Base-by-base conservation (phyloP, 108 stramenopile genomes). In the Nannochloropsis gaditana region DNA sequence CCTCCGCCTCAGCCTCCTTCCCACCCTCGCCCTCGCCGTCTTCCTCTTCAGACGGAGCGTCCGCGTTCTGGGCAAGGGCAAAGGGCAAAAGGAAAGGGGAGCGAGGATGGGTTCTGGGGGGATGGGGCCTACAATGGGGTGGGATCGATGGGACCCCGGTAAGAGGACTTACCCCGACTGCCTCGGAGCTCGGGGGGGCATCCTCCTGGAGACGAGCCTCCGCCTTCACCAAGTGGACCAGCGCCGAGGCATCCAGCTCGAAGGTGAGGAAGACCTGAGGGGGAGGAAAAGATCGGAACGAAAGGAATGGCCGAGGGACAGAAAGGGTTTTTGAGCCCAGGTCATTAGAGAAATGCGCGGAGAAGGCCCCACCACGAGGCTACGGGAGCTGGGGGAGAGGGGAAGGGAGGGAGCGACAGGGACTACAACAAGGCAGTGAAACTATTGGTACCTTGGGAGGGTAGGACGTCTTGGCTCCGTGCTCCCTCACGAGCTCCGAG, bases 31-130 rank as follows among this genome's bases (percentile, higher is more conserved):
- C 84, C 21, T 83, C 88, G 42, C 50, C 85, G 41, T 85, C 44
- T 79, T 45, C 88, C 43, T 84, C 80, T 5, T 84, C 90, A 2
- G 45, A 44, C 41, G 73, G 15, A 80, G 94, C 94, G 2, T 94
- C 94, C 44, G 93, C 88, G 83, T 95, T 94, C 43, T 93, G 47
- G 47, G 47, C 9, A 11, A 50, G 9, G 9, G 9, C 47, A 50
- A 50, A 15, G 15, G 47, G 47, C 11, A 50, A 10, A 15, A 50
- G 47, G 15, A 50, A 15, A 50, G 15, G 47, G 11, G 1, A 15
- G 47, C 0, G 47, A 50, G 47, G 0, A 15, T 10, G 47, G 47
- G 47, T 50, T 10, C 11, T 10, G 47, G 1, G 47, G 47, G 47
- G 47, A 50, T 10, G 1, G 47, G 47, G 47, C 11, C 31, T 31